These are phyloP conservation scores for Inonotus hispidus DNA, from an alignment of 1,284 basidiomycete genomes.

Conservation along the genomic window DNA sequence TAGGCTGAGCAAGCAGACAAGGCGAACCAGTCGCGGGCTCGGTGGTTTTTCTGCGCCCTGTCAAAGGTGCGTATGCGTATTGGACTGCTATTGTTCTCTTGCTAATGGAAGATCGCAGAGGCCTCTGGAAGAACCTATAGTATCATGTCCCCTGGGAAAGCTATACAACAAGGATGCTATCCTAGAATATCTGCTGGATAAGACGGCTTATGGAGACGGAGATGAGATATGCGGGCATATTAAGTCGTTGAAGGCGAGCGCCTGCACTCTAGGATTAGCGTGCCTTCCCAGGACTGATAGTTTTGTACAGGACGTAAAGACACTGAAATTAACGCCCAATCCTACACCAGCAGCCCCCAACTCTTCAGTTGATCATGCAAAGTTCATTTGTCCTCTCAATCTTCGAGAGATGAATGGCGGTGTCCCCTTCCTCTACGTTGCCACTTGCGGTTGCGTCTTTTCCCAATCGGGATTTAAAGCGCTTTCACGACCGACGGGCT, in stretches of 20 bases:
- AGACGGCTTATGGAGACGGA: constrained; percentile 72
- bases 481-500: constrained; percentile 36
- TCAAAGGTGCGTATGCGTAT: constrained; percentile 66
- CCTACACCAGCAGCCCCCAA: constrained; percentile 38
- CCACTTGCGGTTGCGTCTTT: constrained; percentile 87
- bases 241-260: constrained; percentile 71
- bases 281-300: not conserved
- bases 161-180: constrained; percentile 93
- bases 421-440: constrained; percentile 81
- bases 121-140: constrained; percentile 79
- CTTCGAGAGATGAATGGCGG: constrained; percentile 92
- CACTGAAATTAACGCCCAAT: constrained; percentile 74
- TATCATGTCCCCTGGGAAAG: constrained; percentile 85
- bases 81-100: not conserved
- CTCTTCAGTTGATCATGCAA: constrained; percentile 42
- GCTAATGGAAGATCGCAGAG: constrained; percentile 40
- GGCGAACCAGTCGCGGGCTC: constrained; percentile 78
- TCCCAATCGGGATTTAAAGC: constrained; percentile 71
- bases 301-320: constrained; percentile 72
- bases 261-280: not conserved
- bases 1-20: constrained; percentile 81
- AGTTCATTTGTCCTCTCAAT: constrained; percentile 85
- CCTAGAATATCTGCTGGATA: constrained; percentile 82
- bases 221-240: constrained; percentile 85
- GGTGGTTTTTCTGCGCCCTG: constrained; percentile 87